Base-by-base conservation (phyloP, 1,284 basidiomycete species). In the Boletus mariae region DNA sequence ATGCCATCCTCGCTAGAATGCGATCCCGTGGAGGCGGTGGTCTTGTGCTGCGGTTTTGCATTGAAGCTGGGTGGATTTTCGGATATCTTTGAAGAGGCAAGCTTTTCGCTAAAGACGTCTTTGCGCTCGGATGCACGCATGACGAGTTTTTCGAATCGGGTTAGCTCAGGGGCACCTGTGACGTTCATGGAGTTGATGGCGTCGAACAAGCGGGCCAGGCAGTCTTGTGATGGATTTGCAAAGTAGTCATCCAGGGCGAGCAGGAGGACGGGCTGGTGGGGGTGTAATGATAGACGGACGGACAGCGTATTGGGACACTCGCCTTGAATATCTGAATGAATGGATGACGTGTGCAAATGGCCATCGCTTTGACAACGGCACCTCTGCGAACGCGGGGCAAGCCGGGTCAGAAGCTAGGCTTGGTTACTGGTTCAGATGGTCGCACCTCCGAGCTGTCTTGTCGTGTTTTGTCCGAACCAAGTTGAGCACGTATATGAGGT, bases 271-370 rank as follows among this genome's bases (percentile, higher is more conserved):
- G 96, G 95, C 92, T 95, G 63, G 38, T 31, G 48, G 57, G 31
- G 20, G n/a, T 1, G 29, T 61, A 35, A 57, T 57, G n/a, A 17
- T 1, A 31, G 53, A 38, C 3, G 37, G 47, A 37, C 31, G 4
- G 35, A 34, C 5, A 40, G 35, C n/a, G 29, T 15, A 20, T 7
- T n/a, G 31, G 29, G 40, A 45, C 17, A 69, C 76, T 59, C 55
- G 89, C 93, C 80, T 98, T 98, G 84, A 97, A 99, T 64, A 98
- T 92, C 63, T 98, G 93, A 55, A 99, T 94, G 71, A 92, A 98
- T 0, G 97, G 94, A 72, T 96, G 89, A 26, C 89, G 85, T 0
- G 94, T 96, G 65, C 93, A 97, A 59, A 99, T 92, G 15, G 96
- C 96, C 75, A 99, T 82, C 4, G 96, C 96, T 72, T 98, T 92